Base-by-base conservation (phyloP, 345 rosid genomes). In the Fremontodendron californicum region DNA sequence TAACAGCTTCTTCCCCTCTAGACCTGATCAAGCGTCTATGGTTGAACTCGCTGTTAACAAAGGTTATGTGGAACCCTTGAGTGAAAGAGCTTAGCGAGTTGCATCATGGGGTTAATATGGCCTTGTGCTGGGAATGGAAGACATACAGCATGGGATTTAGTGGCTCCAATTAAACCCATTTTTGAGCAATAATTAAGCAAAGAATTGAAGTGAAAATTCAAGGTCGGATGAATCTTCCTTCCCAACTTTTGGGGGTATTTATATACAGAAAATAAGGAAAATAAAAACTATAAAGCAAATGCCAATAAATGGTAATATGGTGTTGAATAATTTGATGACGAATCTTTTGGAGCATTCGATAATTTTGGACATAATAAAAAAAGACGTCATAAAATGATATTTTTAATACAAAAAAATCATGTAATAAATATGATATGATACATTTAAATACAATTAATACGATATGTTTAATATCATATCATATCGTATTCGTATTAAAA, bases 91-190 rank as follows among this genome's bases (percentile, higher is more conserved):
- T 83, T 83, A 27, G 90, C 84, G 0, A 87, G 78, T 23, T 80
- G 79, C 68, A 80, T 55, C 84, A 84, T 33, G 42, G 89, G 84
- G 74, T 64, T 82, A 25, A 84, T 37, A 77, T 84, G 89, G 63
- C 89, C 85, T 77, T 86, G 89, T 8, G 81, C 51, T 45, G 89
- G 89, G 55, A 40, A 80, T 9, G 89, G 87, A 27, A 86, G 37
- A 39, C 82, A 80, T 23, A 84, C 81, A 25, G 80, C 87, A 72
- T 82, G 83, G 23, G 81, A 69, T 29, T 49, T 77, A 5, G 9
- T 19, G 73, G 51, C 35, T 75, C 57, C 63, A 42, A 39, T 0
- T 13, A 61, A 57, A 61, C 4, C 29, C 63, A 72, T 61, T n/a
- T 23, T 42, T 39, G 10, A 21, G 35, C 33, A 46, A 15, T 55